phyloP scores from a whole-genome alignment of 2,329 filamentous ascomycete genomes.

The Neonectria neomacrospora region DNA sequence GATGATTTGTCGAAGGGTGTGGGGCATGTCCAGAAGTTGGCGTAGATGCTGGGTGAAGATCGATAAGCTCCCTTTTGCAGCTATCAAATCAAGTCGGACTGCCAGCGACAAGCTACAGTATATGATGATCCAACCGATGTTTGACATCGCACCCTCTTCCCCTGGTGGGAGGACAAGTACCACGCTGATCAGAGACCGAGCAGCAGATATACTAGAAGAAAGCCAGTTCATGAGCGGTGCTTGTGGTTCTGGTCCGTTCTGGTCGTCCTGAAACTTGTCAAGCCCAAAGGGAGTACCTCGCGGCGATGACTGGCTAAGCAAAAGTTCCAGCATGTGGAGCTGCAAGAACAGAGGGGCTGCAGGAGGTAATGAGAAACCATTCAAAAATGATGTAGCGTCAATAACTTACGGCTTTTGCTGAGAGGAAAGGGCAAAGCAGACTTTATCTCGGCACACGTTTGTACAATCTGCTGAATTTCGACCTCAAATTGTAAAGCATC shows the following conservation, averaged over 20 bases:
- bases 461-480: slow-evolving; percentile 24
- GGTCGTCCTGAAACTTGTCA: slow-evolving; percentile 33
- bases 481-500: slow-evolving; percentile 16
- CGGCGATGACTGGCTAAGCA: slow-evolving; percentile 44
- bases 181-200: slow-evolving; percentile 39
- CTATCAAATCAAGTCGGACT: slow-evolving; percentile 45
- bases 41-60: slow-evolving; percentile 40
- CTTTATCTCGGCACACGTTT: slow-evolving; percentile 34
- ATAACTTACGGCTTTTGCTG: slow-evolving; percentile 44
- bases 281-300: slow-evolving; percentile 42
- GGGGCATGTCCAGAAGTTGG: slow-evolving; percentile 42
- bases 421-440: slow-evolving; percentile 39
- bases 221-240: slow-evolving; percentile 38
- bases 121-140: slow-evolving; percentile 48
- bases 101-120: slow-evolving; percentile 46
- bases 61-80: slow-evolving; percentile 30
- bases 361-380: neutral
- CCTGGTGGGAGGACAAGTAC: slow-evolving; percentile 39
- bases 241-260: slow-evolving; percentile 26
- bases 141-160: slow-evolving; percentile 44
- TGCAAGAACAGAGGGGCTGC: slow-evolving; percentile 44
- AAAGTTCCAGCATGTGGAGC: slow-evolving; percentile 42
- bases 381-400: accelerated
- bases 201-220: slow-evolving; percentile 45
- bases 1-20: slow-evolving; percentile 43